phyloP scores from a whole-genome alignment of 1,139 yeast genomes.

The Zygoascus hellenicus region DNA sequence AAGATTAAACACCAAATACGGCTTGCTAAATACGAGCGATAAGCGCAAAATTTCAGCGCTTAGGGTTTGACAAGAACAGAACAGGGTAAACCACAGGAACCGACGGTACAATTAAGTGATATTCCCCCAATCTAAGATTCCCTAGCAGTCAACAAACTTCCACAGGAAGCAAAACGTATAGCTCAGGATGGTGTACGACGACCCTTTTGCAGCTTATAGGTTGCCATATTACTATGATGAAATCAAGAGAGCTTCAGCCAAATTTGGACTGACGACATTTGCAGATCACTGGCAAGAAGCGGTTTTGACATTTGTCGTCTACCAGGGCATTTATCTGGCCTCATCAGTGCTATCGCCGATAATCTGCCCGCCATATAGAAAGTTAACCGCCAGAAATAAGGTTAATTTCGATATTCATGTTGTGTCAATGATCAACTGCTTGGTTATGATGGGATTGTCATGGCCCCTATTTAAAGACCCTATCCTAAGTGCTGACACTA shows the following conservation, averaged over 20 bases:
- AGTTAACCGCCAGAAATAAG: slow-evolving; percentile 43
- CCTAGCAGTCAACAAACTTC: not conserved
- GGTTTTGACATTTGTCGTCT: slow-evolving; percentile 40
- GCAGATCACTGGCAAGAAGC: slow-evolving; percentile 50
- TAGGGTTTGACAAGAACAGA: too few relatives aligned
- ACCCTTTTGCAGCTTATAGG: slow-evolving; percentile 17
- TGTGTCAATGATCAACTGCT: slow-evolving; percentile 79
- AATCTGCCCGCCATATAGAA: slow-evolving; percentile 46
- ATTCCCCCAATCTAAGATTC: not conserved
- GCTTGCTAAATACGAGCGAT: too few relatives aligned
- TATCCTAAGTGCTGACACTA: slow-evolving; percentile 40
- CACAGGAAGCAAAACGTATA: too few relatives aligned
- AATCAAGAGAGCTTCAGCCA: slow-evolving; percentile 13
- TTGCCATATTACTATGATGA: slow-evolving; percentile 15
- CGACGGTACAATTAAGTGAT: too few relatives aligned
- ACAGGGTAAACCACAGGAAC: too few relatives aligned
- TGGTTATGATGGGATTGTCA: slow-evolving; percentile 49
- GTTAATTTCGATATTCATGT: slow-evolving; percentile 83
- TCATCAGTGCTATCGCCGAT: slow-evolving; percentile 44
- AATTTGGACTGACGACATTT: slow-evolving; percentile 27
- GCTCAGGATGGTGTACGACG: slow-evolving; percentile 8
- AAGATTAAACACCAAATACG: too few relatives aligned
- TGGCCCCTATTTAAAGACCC: slow-evolving; percentile 60
- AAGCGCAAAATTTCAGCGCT: too few relatives aligned
- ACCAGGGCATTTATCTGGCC: slow-evolving; percentile 40